These are phyloP conservation scores for Neonectria sp. DNA, from an alignment of 2,329 filamentous ascomycete species.

Conservation along the genomic window DNA sequence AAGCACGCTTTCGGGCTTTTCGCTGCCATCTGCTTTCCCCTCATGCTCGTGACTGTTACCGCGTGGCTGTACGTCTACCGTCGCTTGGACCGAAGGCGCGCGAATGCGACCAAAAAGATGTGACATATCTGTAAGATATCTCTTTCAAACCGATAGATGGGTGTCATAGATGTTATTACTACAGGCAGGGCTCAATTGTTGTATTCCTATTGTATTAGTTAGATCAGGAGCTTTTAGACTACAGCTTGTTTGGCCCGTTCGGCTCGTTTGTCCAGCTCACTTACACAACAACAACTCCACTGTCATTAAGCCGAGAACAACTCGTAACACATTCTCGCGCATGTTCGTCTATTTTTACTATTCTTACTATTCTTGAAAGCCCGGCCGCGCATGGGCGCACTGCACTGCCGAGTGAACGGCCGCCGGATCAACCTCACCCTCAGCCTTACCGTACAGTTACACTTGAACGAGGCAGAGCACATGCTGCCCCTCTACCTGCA, in stretches of 20 bases:
- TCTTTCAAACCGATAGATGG: too few species aligned
- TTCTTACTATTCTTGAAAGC: neutral
- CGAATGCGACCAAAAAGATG: neutral
- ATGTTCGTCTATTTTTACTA: neutral
- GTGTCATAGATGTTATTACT: too few species aligned
- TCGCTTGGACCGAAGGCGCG: neutral
- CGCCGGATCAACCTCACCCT: neutral
- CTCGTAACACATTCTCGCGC: neutral
- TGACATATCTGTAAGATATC: too few species aligned
- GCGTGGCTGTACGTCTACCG: slow-evolving; percentile 16
- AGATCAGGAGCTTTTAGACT: neutral
- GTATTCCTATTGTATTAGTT: neutral
- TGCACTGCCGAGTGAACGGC: neutral
- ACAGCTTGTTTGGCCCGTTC: neutral
- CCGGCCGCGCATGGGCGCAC: neutral
- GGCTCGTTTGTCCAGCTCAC: neutral
- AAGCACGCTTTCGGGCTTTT: slow-evolving; percentile 23
- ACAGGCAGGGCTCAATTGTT: neutral
- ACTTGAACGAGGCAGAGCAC: neutral
- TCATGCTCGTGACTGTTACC: slow-evolving; percentile 7
- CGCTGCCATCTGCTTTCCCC: slow-evolving; percentile 10
- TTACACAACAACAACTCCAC: neutral
- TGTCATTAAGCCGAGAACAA: neutral
- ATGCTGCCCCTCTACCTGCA: neutral
- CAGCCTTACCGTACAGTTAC: neutral